Evolutionary conservation across 805 yeast species (phyloP).

Genomic region (Yamadazyma akitaensis): DNA sequence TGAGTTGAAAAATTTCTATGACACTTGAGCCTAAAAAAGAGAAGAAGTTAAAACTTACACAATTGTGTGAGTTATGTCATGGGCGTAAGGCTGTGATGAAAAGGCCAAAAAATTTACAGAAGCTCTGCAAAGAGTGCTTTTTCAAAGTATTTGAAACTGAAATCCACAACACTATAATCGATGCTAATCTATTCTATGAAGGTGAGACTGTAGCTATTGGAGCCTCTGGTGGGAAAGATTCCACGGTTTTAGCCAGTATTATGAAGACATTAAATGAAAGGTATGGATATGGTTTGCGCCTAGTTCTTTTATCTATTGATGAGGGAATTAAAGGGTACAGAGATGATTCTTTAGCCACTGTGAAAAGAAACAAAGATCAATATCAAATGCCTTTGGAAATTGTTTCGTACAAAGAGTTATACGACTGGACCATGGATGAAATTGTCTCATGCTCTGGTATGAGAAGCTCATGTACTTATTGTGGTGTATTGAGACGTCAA

Average conservation of each 20-base stretch:
- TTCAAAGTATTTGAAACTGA: conserved; percentile 91
- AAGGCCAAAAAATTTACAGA: conserved; percentile 89
- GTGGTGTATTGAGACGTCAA: conserved; percentile 96
- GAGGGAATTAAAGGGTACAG: conserved; percentile 97
- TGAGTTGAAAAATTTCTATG: conserved; percentile 7
- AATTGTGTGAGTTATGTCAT: conserved; percentile 81
- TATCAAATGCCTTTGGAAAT: conserved; percentile 76
- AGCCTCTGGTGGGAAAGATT: conserved; percentile 98
- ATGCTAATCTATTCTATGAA: conserved; percentile 61
- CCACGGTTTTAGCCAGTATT: conserved; percentile 89
- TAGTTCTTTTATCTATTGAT: conserved; percentile 82
- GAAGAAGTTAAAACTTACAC: conserved; percentile 32
- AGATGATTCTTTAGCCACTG: conserved; percentile 96
- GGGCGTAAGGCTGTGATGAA: conserved; percentile 79
- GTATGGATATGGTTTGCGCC: conserved; percentile 80
- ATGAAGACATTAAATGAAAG: conserved; percentile 85
- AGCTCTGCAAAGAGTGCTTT: conserved; percentile 88
- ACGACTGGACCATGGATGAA: conserved; percentile 98
- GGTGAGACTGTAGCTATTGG: conserved; percentile 96
- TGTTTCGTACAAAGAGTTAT: conserved; percentile 81
- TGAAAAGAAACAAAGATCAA: conserved; percentile 85
- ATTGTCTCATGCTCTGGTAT: conserved; percentile 93
- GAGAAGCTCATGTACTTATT: conserved; percentile 92
- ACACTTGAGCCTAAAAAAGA: conserved; percentile 9
- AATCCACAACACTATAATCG: conserved; percentile 82